Evolutionary conservation across 2,329 filamentous ascomycete genomes (phyloP).

Genomic region (Chrysoporthe austroafricana): DNA sequence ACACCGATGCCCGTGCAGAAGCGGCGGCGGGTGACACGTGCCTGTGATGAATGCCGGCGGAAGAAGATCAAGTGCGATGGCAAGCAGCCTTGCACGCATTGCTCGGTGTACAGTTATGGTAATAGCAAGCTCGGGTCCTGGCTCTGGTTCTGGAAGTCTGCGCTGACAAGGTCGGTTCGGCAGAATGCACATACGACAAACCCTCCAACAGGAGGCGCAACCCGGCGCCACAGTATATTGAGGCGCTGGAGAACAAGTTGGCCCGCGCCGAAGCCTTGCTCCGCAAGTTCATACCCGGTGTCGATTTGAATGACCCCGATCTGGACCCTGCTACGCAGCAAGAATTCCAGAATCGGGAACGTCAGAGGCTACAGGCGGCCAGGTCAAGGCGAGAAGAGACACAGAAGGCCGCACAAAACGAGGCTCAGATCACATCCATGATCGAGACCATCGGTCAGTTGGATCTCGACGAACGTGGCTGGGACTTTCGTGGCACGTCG

Average conservation of each 20-base stretch:
- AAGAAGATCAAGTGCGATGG: constrained; percentile 91
- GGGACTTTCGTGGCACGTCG: constrained; percentile 94
- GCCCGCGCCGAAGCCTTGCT: constrained; percentile 83
- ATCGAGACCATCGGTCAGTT: constrained; percentile 89
- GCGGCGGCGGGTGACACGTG: constrained; percentile 75
- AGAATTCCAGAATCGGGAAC: constrained; percentile 62
- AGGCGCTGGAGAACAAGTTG: constrained; percentile 80
- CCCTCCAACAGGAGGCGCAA: constrained; percentile 90
- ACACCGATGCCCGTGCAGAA: constrained; percentile 67
- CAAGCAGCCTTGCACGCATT: constrained; percentile 90
- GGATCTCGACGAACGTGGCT: constrained; percentile 88
- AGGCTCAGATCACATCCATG: constrained; percentile 87
- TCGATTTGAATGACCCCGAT: constrained; percentile 82
- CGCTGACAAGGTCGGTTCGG: constrained; percentile 11
- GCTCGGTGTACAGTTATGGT: constrained; percentile 99
- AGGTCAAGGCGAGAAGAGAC: constrained; percentile 45
- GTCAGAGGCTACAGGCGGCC: constrained; percentile 50
- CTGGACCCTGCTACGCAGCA: constrained; percentile 78
- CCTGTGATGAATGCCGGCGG: constrained; percentile 80
- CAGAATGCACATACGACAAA: constrained; percentile 95
- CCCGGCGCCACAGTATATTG: constrained; percentile 89
- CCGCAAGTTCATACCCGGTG: constrained; percentile 78
- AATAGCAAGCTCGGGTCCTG: constrained; percentile 38
- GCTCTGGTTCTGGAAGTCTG: not conserved
- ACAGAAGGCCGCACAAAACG: constrained; percentile 53